Percentiles rank a stretch among this genome's conserved stretches.
These are phyloP conservation scores for Flaveria sonorensis DNA, from an alignment of 129 eudicot genomes.

Conservation along the genomic window DNA sequence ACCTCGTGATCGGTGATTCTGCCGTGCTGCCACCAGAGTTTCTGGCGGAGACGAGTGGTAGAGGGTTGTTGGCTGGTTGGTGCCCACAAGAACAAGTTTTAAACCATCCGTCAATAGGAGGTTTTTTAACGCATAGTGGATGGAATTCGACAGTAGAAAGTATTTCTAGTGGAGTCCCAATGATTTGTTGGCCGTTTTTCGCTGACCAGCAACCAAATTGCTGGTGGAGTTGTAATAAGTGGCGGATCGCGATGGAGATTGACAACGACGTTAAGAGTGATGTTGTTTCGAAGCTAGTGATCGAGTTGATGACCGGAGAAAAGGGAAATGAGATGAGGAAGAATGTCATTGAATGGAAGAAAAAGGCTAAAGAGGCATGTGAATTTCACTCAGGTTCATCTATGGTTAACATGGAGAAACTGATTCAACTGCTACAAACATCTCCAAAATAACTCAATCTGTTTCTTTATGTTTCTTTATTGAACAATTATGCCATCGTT, in stretches of 20 bases:
- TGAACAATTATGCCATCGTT: not conserved
- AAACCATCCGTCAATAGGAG: constrained; percentile 33
- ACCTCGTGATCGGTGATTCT: constrained; percentile 34
- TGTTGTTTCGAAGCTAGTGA: constrained; percentile 38
- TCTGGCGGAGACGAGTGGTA: constrained; percentile 16
- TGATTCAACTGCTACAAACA: constrained; percentile 17
- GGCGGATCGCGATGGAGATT: constrained; percentile 40
- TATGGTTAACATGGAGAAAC: constrained; percentile 26
- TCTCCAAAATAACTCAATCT: constrained; percentile 25
- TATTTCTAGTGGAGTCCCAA: constrained; percentile 40
- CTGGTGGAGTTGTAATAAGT: constrained; percentile 35
- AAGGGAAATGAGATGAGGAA: constrained; percentile 32
- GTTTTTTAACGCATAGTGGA: constrained; percentile 39
- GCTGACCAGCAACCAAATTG: constrained; percentile 40
- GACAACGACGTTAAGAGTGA: constrained; percentile 28
- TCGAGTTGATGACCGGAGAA: constrained; percentile 42
- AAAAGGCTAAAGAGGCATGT: constrained; percentile 41
- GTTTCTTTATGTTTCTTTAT: not conserved
- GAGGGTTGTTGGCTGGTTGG: constrained; percentile 41
- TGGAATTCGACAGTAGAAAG: constrained; percentile 42
- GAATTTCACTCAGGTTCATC: constrained; percentile 36
- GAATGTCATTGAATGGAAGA: constrained; percentile 32
- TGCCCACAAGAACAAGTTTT: constrained; percentile 46
- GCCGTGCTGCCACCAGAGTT: constrained; percentile 30
- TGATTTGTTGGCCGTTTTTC: constrained; percentile 47